Base-by-base conservation (phyloP, 164 flowering plant species). In the Buxus sempervirens region DNA sequence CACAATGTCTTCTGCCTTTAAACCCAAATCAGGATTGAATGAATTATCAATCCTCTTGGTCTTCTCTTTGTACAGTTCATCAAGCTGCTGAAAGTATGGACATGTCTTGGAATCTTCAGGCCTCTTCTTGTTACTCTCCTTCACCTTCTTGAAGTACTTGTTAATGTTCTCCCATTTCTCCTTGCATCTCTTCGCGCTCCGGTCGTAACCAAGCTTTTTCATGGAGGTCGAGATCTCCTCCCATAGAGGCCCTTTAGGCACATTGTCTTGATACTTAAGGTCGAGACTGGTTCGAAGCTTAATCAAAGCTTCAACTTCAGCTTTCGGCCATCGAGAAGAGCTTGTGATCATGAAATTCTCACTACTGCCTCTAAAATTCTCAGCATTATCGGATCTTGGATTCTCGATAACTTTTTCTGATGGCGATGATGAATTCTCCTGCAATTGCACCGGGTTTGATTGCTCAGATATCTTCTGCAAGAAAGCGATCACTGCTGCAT, bases 151-250 rank as follows among this genome's bases (percentile, higher is more conserved):
- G 89, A 77, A 90, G 82, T 90, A 90, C 78, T 90, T 90, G 81
- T 89, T 89, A 41, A 89, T 87, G 79, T 89, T 89, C 79, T 90
- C 96, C 92, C 96, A 90, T 60, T 90, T 90, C 82, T 90, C 96
- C 63, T 90, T 90, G 82, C 96, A 90, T 27, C 93, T 76, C 71
- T 90, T 90, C 1, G 93, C 64, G 65, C 60, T 90, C 41, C 96
- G 66, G 41, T 79, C 77, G 81, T 82, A 90, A 19, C 93, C 93
- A 0, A 85, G 71, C 72, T 58, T 74, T 26, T 67, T 48, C 96
- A 90, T 88, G 5, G 77, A 85, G 0, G 82, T 62, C 9, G 91
- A 88, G 24, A 90, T 82, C 63, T 90, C 96, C 62, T 90, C 96
- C 96, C 96, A 90, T 12, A 90, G 68, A 14, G 90, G 93, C 13